Base-by-base conservation (phyloP, 139 green algal species). In the Ettlia oleoabundans region DNA sequence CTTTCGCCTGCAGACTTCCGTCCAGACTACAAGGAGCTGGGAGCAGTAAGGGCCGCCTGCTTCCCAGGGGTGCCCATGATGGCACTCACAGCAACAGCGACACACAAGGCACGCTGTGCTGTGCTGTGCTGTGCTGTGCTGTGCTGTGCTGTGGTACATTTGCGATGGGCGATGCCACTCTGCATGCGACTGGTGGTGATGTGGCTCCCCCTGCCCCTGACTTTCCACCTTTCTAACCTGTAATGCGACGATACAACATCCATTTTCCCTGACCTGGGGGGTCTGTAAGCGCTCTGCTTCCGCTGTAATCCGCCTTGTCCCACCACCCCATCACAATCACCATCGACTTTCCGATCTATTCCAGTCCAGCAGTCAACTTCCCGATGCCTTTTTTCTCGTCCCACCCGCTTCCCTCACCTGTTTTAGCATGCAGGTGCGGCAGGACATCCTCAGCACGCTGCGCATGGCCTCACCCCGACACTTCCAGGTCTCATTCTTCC, bases 81-180 rank as follows among this genome's bases (percentile, higher is more conserved):
- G 77, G 93, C 93, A 4, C 81, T 96, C 47, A 96, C 93, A 35
- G 93, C 93, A 53, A 96, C 93, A 24, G 93, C 93, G 63, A 96
- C 93, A 0, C 35, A 52, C 37, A 86, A 87, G 70, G 75, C 32
- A 22, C 5, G 51, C n/a, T 10, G 6, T 33, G 37, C 37, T 2
- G 21, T 33, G 37, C 47, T 15, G 10, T 10, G 13, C 47, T 10
- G n/a, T n/a, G n/a, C n/a, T n/a, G n/a, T n/a, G n/a, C n/a, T n/a
- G n/a, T n/a, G n/a, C n/a, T n/a, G n/a, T n/a, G n/a, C n/a, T n/a
- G n/a, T n/a, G n/a, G n/a, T n/a, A n/a, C n/a, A n/a, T n/a, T n/a
- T n/a, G n/a, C n/a, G n/a, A n/a, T n/a, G n/a, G n/a, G n/a, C n/a
- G n/a, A n/a, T n/a, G n/a, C n/a, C n/a, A n/a, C n/a, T n/a, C n/a